Evolutionary conservation across 495 filamentous ascomycete genomes (phyloP).

Genomic region (Penicillium steckii): DNA sequence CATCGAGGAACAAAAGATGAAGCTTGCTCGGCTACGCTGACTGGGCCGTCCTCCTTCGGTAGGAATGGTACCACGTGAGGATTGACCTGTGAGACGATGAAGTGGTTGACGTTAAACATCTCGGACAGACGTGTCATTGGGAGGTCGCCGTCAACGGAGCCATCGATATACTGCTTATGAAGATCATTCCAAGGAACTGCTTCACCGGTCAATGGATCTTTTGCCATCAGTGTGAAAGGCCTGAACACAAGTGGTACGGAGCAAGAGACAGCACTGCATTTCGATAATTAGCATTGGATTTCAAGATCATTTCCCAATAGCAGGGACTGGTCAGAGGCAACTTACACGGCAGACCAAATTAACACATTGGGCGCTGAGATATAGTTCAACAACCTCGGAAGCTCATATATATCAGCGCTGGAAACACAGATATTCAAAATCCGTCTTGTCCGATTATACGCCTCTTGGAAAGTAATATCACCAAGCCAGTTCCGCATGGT

Average conservation of each 20-base stretch:
- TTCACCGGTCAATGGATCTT: conserved; percentile 77
- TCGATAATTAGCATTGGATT: conserved; percentile 16
- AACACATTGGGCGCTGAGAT: conserved; percentile 90
- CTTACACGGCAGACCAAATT: conserved; percentile 93
- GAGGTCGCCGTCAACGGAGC: conserved; percentile 90
- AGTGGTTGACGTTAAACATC: conserved; percentile 98
- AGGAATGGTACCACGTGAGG: conserved; percentile 92
- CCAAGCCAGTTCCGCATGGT: conserved; percentile 80
- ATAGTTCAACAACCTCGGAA: conserved; percentile 86
- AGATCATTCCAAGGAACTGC: conserved; percentile 80
- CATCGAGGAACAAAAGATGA: conserved; percentile 50
- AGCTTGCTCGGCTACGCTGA: conserved; percentile 31
- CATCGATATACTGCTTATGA: conserved; percentile 85
- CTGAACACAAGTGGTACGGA: conserved; percentile 88
- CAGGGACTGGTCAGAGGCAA: conserved; percentile 6
- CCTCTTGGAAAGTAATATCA: conserved; percentile 92
- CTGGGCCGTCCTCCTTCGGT: conserved; percentile 62
- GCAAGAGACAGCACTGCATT: conserved; percentile 74
- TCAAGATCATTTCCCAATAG: neutral
- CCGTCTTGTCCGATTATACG: conserved; percentile 85
- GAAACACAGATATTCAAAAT: conserved; percentile 94
- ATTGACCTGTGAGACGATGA: conserved; percentile 95
- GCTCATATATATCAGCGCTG: conserved; percentile 80
- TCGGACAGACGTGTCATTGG: conserved; percentile 89
- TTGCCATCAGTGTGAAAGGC: conserved; percentile 72